phyloP scores from a whole-genome alignment of 1,284 basidiomycete genomes.

The Leucoagaricus sp. region DNA sequence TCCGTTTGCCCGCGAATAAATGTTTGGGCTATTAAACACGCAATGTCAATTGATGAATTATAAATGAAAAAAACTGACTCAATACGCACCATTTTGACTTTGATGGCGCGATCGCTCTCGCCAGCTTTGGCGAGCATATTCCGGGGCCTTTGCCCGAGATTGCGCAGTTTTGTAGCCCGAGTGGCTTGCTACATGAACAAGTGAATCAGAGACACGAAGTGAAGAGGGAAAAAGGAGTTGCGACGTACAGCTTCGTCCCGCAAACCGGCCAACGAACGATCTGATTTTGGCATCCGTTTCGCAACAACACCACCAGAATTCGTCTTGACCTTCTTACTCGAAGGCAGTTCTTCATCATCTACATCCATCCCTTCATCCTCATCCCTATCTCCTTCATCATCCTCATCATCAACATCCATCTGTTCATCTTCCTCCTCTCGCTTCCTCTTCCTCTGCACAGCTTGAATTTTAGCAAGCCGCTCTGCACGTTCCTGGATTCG shows the following conservation, averaged over 20 bases:
- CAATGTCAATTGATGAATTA: conserved; percentile 11
- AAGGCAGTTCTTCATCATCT: conserved; percentile 41
- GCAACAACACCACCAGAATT: conserved; percentile 58
- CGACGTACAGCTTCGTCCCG: conserved; percentile 66
- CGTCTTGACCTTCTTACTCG: conserved; percentile 63
- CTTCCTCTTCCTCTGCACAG: conserved; percentile 78
- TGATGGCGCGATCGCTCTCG: conserved; percentile 84
- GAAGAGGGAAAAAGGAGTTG: no score
- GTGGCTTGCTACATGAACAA: conserved; percentile 63
- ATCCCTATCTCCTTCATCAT: conserved; percentile 51
- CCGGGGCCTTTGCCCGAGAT: conserved; percentile 82
- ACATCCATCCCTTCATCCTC: conserved; percentile 66
- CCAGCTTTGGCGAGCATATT: conserved; percentile 89
- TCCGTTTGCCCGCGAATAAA: conserved; percentile 87
- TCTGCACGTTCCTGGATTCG: conserved; percentile 87
- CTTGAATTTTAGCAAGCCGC: conserved; percentile 78
- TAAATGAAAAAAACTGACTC: not conserved
- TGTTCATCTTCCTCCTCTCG: conserved; percentile 55
- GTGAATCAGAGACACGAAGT: conserved; percentile 2
- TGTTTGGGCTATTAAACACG: conserved; percentile 68
- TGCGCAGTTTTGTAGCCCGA: conserved; percentile 79
- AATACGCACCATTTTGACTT: conserved; percentile 71
- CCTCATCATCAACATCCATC: conserved; percentile 50
- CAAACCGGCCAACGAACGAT: conserved; percentile 81
- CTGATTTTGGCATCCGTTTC: conserved; percentile 63